phyloP scores from a whole-genome alignment of 176 grass and related monocot species.

The Saccharum spontaneum region DNA sequence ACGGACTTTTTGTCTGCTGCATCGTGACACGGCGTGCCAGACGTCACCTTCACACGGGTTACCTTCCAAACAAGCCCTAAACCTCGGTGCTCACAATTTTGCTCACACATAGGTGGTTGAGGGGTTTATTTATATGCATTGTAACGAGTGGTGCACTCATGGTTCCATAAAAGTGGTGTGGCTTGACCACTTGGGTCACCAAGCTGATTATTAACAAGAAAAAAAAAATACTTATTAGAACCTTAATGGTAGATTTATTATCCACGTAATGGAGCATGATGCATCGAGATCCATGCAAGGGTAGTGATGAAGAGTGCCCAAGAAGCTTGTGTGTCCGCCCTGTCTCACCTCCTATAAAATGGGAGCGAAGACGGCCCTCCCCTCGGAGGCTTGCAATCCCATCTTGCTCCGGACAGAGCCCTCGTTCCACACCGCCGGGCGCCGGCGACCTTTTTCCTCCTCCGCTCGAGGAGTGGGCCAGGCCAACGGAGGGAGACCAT shows the following conservation, averaged over 20 bases:
- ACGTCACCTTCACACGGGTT: too few relatives aligned
- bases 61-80: too few relatives aligned
- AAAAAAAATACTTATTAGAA: too few relatives aligned
- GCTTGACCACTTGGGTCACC: too few relatives aligned
- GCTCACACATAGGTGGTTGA: too few relatives aligned
- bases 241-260: background rate
- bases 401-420: conserved; percentile 19
- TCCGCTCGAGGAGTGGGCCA: conserved; percentile 12
- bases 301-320: background rate
- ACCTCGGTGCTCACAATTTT: too few relatives aligned
- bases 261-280: background rate
- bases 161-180: too few relatives aligned
- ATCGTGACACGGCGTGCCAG: too few relatives aligned
- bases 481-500: background rate
- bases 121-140: background rate
- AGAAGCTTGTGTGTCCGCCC: background rate
- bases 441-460: conserved; percentile 8
- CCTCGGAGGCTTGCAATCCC: background rate
- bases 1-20: background rate
- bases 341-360: conserved; percentile 2
- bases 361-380: background rate
- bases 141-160: background rate
- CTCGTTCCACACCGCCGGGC: background rate
- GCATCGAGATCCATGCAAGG: conserved; percentile 21
- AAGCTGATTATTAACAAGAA: background rate